Percentiles rank a stretch among this genome's conserved stretches.
phyloP scores from a whole-genome alignment of 202 grass and related monocot genomes.

The Panicum hallii region DNA sequence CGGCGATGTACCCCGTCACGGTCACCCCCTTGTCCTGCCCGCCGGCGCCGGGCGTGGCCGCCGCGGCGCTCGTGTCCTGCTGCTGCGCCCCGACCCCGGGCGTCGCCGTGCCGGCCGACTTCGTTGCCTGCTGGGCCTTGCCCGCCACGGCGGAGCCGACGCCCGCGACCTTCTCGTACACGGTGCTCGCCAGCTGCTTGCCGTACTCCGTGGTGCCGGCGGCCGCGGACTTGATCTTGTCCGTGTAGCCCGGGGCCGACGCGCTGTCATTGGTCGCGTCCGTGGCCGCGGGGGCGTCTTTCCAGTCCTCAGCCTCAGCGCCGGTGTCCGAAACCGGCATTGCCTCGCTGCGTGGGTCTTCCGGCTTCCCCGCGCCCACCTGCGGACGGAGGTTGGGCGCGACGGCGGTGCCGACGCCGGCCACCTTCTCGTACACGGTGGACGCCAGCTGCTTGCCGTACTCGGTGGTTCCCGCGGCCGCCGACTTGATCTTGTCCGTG shows the following conservation, averaged over 20 bases:
- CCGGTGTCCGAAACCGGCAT: slow-evolving; percentile 18
- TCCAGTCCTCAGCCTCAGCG: not conserved
- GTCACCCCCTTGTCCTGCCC: slow-evolving; percentile 59
- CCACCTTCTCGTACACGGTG: slow-evolving; percentile 57
- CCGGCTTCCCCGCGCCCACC: not conserved
- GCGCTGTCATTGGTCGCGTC: not conserved
- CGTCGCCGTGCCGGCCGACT: not conserved
- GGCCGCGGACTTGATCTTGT: slow-evolving; percentile 68
- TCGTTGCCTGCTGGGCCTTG: slow-evolving; percentile 44
- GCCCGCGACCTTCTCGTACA: slow-evolving; percentile 58
- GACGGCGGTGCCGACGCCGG: slow-evolving; percentile 16
- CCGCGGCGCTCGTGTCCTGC: not conserved
- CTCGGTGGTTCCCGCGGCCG: slow-evolving; percentile 57
- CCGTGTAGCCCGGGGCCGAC: slow-evolving; percentile 45
- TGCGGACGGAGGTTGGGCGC: slow-evolving; percentile 42
- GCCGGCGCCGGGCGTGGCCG: not conserved
- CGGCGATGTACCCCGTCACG: slow-evolving; percentile 56
- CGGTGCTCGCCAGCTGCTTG: slow-evolving; percentile 59
- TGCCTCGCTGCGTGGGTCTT: not conserved
- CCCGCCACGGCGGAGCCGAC: slow-evolving; percentile 45
- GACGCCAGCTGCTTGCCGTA: slow-evolving; percentile 72
- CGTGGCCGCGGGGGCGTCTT: not conserved
- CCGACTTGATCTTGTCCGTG: slow-evolving; percentile 67
- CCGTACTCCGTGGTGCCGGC: slow-evolving; percentile 66
- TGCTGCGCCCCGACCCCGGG: slow-evolving; percentile 39